Evolutionary conservation across 768 basidiomycete species (phyloP), one percentile per base, ranked within the genome.

Genomic region (Suillus subluteus): DNA sequence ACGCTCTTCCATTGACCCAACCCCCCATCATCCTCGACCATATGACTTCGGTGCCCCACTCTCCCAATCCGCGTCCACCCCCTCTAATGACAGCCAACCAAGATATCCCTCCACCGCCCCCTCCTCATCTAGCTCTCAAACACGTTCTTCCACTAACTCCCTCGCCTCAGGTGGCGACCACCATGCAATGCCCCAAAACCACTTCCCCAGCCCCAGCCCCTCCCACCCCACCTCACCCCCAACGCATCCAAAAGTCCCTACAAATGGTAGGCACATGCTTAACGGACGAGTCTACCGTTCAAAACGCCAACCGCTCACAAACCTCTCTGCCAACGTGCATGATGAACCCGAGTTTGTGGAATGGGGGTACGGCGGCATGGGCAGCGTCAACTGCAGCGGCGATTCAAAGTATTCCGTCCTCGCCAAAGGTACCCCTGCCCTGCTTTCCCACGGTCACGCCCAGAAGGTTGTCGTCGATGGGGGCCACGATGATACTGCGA

Each of bases 321-420:
- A 91, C 72, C 87, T 84, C 0, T 91, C 92, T 69, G 89, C 85
- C 4, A 88, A 82, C 64, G 87, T 81, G n/a, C 82, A 82, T 6
- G 87, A 88, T 35, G 86, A 88, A 0, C 91, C 91, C 38, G 91
- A 91, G 73, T 96, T 96, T 71, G 92, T 95, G 18, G 95, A 96
- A 77, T 96, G 95, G 95, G 95, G 95, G 0, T 92, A 91, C 66
- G 92, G 92, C 41, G 92, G 92, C 3, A 90, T 95, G 90, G 94
- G 94, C 32, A 85, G 84, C 48, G 81, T 82, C 4, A 63, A 73
- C 11, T 73, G 72, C 32, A 76, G 71, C 35, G 76, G 73, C 44
- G 72, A 75, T 38, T 61, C 59, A 43, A 61, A 32, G 18, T 61
- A 61, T 43, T 61, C 59, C 3, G 59, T 43, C 41, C 59, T 61